Evolutionary conservation across 768 basidiomycete genomes (phyloP), one percentile per base, ranked within the genome.

Genomic region (Exidia glandulosa): DNA sequence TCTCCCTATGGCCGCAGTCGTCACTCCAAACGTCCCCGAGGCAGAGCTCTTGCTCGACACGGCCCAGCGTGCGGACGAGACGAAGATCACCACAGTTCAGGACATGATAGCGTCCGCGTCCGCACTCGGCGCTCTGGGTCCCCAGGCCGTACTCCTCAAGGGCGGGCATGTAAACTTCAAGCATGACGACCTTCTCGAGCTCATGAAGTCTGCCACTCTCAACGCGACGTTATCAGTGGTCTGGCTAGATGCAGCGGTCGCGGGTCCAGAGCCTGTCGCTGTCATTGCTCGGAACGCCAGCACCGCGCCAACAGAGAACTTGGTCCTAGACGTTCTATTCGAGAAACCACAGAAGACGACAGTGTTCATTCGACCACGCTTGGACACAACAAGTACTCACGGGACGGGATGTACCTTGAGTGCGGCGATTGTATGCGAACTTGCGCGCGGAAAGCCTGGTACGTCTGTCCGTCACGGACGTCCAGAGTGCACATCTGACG

Each of bases 331-430:
- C 65, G 76, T 88, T 1, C 73, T 92, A 2, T 78, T 74, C 59
- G 75, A 79, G 29, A 62, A 64, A 23, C 64, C 68, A 50, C 68
- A 72, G 13, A 63, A 65, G 3, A 71, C 72, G 32, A 80, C 80
- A 1, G 57, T 90, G 19, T 86, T 84, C 61, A 75, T 81, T 23
- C 78, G 82, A 6, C 84, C 87, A 2, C 74, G 81, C 14, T 72
- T 91, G 25, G 75, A 85, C 14, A 83, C 88, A 5, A 78, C 72
- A 33, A 90, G 77, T 64, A 96, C 93, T 0, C 94, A 95, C 67
- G 94, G 94, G 1, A 96, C 94, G 0, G 94, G 93, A 2, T 96
- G 93, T 69, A 96, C 94, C 0, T 75, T 96, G n/a, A 86, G 85
- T 52, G 85, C 93, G 0, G 89, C 91, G 0, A 78, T 95, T 19